These are phyloP conservation scores for Torulaspora quercuum DNA, from an alignment of 805 yeast genomes.

Conservation along the genomic window DNA sequence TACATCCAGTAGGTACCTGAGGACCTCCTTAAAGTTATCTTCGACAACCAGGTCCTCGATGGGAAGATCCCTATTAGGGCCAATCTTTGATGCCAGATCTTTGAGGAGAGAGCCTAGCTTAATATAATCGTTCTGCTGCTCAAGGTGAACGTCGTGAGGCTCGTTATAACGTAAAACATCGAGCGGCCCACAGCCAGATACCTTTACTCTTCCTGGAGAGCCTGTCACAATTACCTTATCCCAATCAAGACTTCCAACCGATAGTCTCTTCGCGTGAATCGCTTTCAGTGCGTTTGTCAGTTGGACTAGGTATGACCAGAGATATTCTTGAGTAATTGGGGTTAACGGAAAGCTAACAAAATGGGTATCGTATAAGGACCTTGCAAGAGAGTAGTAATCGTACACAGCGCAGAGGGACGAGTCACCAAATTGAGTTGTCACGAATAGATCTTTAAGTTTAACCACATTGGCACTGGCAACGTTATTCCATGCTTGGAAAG, in stretches of 20 bases:
- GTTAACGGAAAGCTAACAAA: slow-evolving; percentile 38
- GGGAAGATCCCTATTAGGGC: slow-evolving; percentile 6
- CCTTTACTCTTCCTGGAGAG: slow-evolving; percentile 59
- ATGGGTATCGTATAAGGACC: slow-evolving; percentile 68
- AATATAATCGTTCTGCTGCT: slow-evolving; percentile 54
- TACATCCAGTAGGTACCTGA: slow-evolving; percentile 39
- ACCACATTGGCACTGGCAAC: slow-evolving; percentile 53
- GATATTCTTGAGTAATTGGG: slow-evolving; percentile 52
- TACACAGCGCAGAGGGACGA: slow-evolving; percentile 70
- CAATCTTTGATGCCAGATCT: slow-evolving; percentile 45
- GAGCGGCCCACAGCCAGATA: slow-evolving; percentile 66
- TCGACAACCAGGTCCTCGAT: slow-evolving; percentile 39
- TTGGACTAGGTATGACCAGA: slow-evolving; percentile 80
- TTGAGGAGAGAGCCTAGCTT: slow-evolving; percentile 58
- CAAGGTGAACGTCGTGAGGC: slow-evolving; percentile 20
- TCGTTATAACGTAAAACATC: slow-evolving; percentile 55
- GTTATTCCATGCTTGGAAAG: slow-evolving; percentile 65
- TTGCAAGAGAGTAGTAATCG: slow-evolving; percentile 79
- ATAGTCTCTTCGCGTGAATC: slow-evolving; percentile 60
- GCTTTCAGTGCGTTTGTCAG: slow-evolving; percentile 63
- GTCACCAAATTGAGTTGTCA: slow-evolving; percentile 82
- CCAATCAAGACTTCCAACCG: slow-evolving; percentile 52
- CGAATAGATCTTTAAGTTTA: slow-evolving; percentile 73
- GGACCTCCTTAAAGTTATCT: slow-evolving; percentile 44
- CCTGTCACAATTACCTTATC: slow-evolving; percentile 71